These are phyloP conservation scores for Penicillium sp. DNA, from an alignment of 2,329 filamentous ascomycete species.

Conservation along the genomic window DNA sequence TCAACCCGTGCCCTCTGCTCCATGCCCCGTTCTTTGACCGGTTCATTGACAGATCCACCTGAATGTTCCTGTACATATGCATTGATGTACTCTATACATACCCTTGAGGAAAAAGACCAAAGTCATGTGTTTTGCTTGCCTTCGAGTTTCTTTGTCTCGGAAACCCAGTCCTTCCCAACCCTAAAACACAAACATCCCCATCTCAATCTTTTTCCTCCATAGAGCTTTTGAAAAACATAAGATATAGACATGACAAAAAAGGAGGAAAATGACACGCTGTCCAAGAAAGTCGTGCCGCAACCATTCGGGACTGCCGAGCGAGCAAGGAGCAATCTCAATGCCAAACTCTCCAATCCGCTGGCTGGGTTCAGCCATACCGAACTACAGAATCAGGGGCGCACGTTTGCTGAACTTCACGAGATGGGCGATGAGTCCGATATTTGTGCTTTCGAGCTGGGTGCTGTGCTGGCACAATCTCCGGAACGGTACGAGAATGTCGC, in stretches of 20 bases:
- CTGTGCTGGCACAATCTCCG: conserved; percentile 56
- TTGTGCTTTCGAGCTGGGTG: conserved; percentile 59
- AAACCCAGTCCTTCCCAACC: not conserved
- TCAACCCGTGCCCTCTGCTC: not conserved
- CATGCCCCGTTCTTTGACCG: not conserved
- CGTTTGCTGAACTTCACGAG: conserved; percentile 56
- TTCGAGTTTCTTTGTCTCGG: conserved; percentile 4
- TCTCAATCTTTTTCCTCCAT: not conserved
- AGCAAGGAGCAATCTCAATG: conserved; percentile 42
- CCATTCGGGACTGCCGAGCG: conserved; percentile 37
- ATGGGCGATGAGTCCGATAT: conserved; percentile 56
- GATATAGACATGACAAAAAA: not conserved
- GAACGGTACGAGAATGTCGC: conserved; percentile 51
- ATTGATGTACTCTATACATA: not conserved
- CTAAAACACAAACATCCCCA: not conserved
- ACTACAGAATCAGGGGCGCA: conserved; percentile 55
- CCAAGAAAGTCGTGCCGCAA: conserved; percentile 22
- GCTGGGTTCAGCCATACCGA: conserved; percentile 50
- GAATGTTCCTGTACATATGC: not conserved
- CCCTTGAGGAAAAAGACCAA: not conserved
- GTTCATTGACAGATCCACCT: not conserved
- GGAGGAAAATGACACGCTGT: not conserved
- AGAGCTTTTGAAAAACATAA: not conserved
- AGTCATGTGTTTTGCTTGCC: not conserved
- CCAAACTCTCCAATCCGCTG: conserved; percentile 55